Evolutionary conservation across 148 eudicot genomes (phyloP).

Genomic region (Fagopyrum tataricum): DNA sequence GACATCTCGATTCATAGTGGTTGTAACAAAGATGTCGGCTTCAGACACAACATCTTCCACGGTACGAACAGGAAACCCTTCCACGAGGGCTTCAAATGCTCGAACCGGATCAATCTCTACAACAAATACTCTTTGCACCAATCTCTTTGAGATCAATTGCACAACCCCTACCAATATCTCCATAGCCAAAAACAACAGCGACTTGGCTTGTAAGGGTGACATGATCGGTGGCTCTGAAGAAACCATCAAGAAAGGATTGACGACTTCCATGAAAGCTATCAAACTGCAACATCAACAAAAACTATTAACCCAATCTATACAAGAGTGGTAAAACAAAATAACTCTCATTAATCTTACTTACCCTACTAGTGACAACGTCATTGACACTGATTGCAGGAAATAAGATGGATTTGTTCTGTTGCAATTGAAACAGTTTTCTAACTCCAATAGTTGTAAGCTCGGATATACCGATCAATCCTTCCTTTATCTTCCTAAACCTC

Average conservation of each 20-base stretch:
- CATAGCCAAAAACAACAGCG: constrained; percentile 78
- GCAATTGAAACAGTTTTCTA: constrained; percentile 93
- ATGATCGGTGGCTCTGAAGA: constrained; percentile 88
- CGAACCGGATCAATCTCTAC: constrained; percentile 89
- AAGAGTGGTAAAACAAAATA: neutral
- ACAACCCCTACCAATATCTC: constrained; percentile 96
- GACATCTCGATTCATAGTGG: constrained; percentile 94
- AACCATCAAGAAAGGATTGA: constrained; percentile 86
- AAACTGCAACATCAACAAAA: constrained; percentile 35
- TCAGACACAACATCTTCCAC: constrained; percentile 67
- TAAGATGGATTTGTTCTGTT: constrained; percentile 52
- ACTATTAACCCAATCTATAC: neutral
- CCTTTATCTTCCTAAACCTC: constrained; percentile 71
- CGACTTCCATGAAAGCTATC: constrained; percentile 97
- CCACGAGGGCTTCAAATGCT: constrained; percentile 88
- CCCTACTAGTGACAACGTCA: constrained; percentile 95
- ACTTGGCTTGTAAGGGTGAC: constrained; percentile 92
- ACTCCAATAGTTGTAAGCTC: constrained; percentile 96
- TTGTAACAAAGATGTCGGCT: constrained; percentile 80
- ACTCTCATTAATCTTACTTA: constrained; percentile 14
- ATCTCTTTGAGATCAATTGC: constrained; percentile 73
- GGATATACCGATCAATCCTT: constrained; percentile 76
- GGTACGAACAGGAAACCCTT: constrained; percentile 65
- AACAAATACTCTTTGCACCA: constrained; percentile 81
- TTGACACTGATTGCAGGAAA: constrained; percentile 96